Evolutionary conservation across 768 basidiomycete species (phyloP), one percentile per base, ranked within the genome.

Genomic region (Termitomyces sp.): DNA sequence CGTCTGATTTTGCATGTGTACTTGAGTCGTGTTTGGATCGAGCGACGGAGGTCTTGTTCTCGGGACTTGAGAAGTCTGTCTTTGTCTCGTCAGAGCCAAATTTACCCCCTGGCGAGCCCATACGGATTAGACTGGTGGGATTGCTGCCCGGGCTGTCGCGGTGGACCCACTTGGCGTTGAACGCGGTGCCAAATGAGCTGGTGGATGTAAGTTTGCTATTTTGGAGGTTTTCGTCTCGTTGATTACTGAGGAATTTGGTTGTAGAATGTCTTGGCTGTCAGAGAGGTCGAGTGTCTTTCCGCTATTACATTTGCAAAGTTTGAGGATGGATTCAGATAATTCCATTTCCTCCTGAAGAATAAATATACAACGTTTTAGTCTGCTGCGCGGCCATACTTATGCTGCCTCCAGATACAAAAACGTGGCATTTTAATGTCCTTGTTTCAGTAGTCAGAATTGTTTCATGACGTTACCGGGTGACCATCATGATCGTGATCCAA

Each of bases 131-230:
- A 50, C 72, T 97, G 14, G 96, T 93, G 14, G 86, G 87, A 5
- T 74, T 96, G 66, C 74, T 98, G 34, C 95, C 94, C 4, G 89
- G 85, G 1, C 74, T 97, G 46, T 86, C 89, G 58, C 77, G 85
- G 60, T 94, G 94, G 92, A 88, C 87, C 67, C 83, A 83, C 64
- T 60, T 85, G 60, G 86, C 87, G 43, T 70, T 94, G 66, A 81
- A 85, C 63, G 83, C 83, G 17, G 70, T 88, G 58, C 92, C 91
- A 40, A 93, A 92, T 70, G 91, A 91, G 70, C 76, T 94, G 65
- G 83, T 93, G 32, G 92, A 95, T 76, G 94, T 93, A 69, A 73
- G 90, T 82, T 47, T 51, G 20, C 60, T 15, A 12, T 29, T 60
- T 53, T 54, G 38, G 17, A 29, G 14, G 8, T 32, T 31, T 59